A percentile compares a stretch with the other conserved stretches of the same genome.
Evolutionary conservation across 2,329 filamentous ascomycete genomes (phyloP).

Genomic region (Tolypocladium endophyticum): DNA sequence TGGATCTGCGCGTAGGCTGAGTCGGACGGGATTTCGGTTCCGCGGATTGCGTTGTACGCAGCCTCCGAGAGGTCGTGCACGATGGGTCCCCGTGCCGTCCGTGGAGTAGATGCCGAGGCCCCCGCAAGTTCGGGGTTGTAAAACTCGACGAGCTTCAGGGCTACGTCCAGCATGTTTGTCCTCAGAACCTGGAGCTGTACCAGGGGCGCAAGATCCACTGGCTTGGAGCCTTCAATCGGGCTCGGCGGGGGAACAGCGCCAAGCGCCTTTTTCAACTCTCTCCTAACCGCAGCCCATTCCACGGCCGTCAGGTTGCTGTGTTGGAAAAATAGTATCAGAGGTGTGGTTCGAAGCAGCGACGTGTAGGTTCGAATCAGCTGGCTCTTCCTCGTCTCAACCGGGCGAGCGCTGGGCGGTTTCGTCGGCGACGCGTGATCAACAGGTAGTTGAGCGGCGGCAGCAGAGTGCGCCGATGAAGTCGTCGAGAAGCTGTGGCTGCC

Average conservation of each 20-base stretch:
- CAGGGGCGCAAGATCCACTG: slow-evolving; percentile 40
- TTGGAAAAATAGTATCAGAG: slow-evolving; percentile 75
- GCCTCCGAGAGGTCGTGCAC: slow-evolving; percentile 42
- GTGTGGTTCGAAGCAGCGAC: slow-evolving; percentile 74
- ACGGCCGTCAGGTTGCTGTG: slow-evolving; percentile 59
- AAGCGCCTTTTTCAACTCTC: slow-evolving; percentile 33
- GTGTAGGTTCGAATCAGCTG: slow-evolving; percentile 82
- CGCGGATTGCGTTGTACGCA: slow-evolving; percentile 38
- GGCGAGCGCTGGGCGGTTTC: slow-evolving; percentile 81
- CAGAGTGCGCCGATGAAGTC: slow-evolving; percentile 8
- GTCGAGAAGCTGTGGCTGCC: slow-evolving; percentile 16
- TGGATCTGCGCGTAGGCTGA: slow-evolving; percentile 50
- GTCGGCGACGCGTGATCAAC: slow-evolving; percentile 49
- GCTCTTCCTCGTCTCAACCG: slow-evolving; percentile 77
- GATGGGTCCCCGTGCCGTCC: slow-evolving; percentile 21
- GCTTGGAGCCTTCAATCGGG: slow-evolving; percentile 13
- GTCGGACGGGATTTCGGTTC: slow-evolving; percentile 20
- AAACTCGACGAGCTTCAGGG: slow-evolving; percentile 78
- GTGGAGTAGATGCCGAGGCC: slow-evolving; percentile 17
- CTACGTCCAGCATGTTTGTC: slow-evolving; percentile 79
- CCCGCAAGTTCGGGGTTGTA: slow-evolving; percentile 43
- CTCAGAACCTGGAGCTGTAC: slow-evolving; percentile 77
- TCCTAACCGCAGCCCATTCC: slow-evolving; percentile 41
- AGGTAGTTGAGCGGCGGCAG: slow-evolving; percentile 22
- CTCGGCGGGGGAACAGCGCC: slow-evolving; percentile 26